Base-by-base conservation (phyloP, 257 asterid species). In the Solanum appendiculatum region DNA sequence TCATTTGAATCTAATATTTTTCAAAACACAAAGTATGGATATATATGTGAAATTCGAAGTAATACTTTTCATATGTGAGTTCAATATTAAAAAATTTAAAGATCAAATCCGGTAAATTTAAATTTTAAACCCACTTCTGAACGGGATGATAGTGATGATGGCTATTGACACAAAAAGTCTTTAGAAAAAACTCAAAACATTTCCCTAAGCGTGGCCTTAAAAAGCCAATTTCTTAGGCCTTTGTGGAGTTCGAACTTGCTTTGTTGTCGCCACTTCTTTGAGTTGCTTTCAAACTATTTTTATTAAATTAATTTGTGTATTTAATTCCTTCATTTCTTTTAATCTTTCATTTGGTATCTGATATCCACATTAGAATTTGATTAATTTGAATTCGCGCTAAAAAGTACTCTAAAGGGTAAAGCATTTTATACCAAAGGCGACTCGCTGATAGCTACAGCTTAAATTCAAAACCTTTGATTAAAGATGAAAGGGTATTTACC, bases 161-260 rank as follows among this genome's bases (percentile, higher is more conserved):
- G 37, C 34, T 64, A 21, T 88, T 29, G 66, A 82, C 54, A 42
- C 63, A 64, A 58, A 89, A 89, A 89, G 91, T 89, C 86, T 27
- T 85, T 42, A 72, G 63, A 63, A 78, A 85, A 44, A 42, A 86
- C 70, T 83, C 68, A 34, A 80, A 69, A 33, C 29, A 21, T 25
- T 15, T 20, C 34, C 34, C 73, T 85, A 66, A 74, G 88, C 86
- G 87, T 88, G 90, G 88, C 69, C 75, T 63, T 83, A 37, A 89
- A 77, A 89, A 89, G 91, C 90, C 89, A 90, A 74, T 83, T 88
- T 88, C 86, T 74, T 78, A 23, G 88, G 89, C 63, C 33, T 46
- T 66, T 66, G 85, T 51, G 77, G 83, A 48, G n/a, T 72, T 48
- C 10, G 7, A 69, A 66, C 87, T 68, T 34, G 34, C 13, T 68